Evolutionary conservation across 2,329 filamentous ascomycete species (phyloP).

Genomic region (Verticillium nubilum): DNA sequence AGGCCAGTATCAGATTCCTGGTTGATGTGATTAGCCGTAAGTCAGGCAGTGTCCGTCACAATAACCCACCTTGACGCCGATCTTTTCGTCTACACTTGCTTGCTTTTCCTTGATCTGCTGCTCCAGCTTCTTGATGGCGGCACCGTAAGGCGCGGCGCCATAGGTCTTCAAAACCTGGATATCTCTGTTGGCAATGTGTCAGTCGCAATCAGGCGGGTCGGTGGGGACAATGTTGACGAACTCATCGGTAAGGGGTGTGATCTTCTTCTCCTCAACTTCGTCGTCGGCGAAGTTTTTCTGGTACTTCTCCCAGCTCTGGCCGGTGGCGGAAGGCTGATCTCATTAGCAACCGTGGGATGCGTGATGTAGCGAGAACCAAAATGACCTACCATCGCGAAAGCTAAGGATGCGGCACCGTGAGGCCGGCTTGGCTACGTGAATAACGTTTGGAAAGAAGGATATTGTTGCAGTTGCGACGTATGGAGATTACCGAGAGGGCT

Average conservation of each 20-base stretch:
- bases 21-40: neutral
- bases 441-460: too few relatives aligned
- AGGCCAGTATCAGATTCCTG: constrained; percentile 98
- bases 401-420: constrained; percentile 19
- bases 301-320: constrained; percentile 97
- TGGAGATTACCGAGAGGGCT: neutral
- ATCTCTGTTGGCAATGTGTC: constrained; percentile 57
- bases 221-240: constrained; percentile 43
- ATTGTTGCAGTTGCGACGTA: neutral
- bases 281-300: constrained; percentile 95
- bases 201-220: constrained; percentile 2
- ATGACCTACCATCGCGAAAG: constrained; percentile 35
- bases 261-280: constrained; percentile 99
- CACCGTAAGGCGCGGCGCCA: constrained; percentile 91
- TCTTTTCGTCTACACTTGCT: constrained; percentile 97
- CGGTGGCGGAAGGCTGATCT: constrained; percentile 86
- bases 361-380: neutral
- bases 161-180: constrained; percentile 99
- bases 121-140: constrained; percentile 92
- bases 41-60: neutral
- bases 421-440: neutral
- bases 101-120: constrained; percentile 99
- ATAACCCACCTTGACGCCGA: constrained; percentile 66
- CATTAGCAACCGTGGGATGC: constrained; percentile 18
- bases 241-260: constrained; percentile 94